Evolutionary conservation across 352 stramenopile species (phyloP).

Genomic region (Pythium phragmitis): DNA sequence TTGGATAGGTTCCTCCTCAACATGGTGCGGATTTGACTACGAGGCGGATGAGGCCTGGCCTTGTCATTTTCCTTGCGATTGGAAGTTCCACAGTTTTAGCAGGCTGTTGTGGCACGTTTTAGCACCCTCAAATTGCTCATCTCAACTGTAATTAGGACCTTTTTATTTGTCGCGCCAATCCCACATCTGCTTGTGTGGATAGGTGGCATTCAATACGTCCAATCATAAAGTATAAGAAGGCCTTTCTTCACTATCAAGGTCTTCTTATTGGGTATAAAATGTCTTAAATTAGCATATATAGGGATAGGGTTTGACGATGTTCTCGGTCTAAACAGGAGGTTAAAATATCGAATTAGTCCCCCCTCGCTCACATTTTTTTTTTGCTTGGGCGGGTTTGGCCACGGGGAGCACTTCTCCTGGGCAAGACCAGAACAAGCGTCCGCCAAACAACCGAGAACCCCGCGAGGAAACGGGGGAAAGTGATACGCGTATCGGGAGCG

Average conservation of each 20-base stretch:
- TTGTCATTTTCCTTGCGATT: too few relatives aligned
- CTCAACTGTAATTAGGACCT: background rate
- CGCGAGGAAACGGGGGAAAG: constrained; percentile 18
- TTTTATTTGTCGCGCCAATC: constrained; percentile 7
- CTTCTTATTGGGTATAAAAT: constrained; percentile 20
- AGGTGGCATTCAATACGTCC: background rate
- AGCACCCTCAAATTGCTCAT: constrained; percentile 7
- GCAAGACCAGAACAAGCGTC: constrained; percentile 28
- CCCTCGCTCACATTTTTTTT: background rate
- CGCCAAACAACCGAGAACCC: constrained; percentile 29
- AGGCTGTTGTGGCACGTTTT: background rate
- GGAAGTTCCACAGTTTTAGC: background rate
- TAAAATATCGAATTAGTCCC: constrained; percentile 25
- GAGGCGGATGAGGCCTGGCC: too few relatives aligned
- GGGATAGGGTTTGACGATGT: constrained; percentile 7
- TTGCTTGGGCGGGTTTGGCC: constrained; percentile 16
- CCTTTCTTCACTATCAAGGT: constrained; percentile 6
- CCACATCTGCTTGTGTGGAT: background rate
- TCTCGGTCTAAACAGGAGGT: constrained; percentile 17
- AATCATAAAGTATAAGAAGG: constrained; percentile 5
- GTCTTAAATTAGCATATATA: constrained; percentile 5
- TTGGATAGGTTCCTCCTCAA: too few relatives aligned
- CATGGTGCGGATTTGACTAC: too few relatives aligned
- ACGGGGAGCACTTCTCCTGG: background rate
- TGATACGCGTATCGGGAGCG: constrained; percentile 6